Evolutionary conservation across 2,329 filamentous ascomycete genomes (phyloP).

Genomic region (Trichoderma polysporum): DNA sequence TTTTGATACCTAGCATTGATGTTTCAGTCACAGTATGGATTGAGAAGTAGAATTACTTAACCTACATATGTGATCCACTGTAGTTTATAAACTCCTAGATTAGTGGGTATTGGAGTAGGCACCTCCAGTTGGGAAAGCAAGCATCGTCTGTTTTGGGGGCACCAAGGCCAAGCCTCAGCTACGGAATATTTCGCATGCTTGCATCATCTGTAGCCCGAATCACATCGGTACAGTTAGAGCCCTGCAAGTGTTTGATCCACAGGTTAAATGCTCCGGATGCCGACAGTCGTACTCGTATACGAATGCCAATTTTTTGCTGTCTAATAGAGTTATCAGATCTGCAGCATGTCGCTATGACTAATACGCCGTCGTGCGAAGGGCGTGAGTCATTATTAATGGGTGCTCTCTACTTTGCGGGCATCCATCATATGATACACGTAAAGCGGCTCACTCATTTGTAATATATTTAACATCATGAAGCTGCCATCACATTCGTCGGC

Average conservation of each 20-base stretch:
- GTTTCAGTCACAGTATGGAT: not conserved
- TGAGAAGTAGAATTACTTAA: not conserved
- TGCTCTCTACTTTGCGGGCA: not conserved
- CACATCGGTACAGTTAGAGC: not conserved
- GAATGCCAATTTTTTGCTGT: not conserved
- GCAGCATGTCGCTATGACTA: not conserved
- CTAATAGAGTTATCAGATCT: not conserved
- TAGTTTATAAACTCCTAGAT: not conserved
- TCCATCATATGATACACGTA: not conserved
- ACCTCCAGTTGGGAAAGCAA: not conserved
- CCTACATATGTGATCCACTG: too few relatives aligned
- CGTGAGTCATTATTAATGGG: slow-evolving; percentile 3
- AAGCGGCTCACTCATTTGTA: not conserved
- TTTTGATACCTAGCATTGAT: not conserved
- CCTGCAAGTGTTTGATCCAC: not conserved
- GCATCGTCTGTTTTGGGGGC: not conserved
- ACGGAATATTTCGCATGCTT: not conserved
- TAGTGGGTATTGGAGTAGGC: not conserved
- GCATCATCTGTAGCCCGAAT: not conserved
- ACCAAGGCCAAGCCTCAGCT: not conserved
- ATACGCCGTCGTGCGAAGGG: not conserved
- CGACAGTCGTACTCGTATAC: not conserved
- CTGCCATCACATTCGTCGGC: not conserved
- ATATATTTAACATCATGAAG: not conserved
- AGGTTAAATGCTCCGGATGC: not conserved